Evolutionary conservation across 768 basidiomycete species (phyloP).

Genomic region (Tylopilus balloui): DNA sequence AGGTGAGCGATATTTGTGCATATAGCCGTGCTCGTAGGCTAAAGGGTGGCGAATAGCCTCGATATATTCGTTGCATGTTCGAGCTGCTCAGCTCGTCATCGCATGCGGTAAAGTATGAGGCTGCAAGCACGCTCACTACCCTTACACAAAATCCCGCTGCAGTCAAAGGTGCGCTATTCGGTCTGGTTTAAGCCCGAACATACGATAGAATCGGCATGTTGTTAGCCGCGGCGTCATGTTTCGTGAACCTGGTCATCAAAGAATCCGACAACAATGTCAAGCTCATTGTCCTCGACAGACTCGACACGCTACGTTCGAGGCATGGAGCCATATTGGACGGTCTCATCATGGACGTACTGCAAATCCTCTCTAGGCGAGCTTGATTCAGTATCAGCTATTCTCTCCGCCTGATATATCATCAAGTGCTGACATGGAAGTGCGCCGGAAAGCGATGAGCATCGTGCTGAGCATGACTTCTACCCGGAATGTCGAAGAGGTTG

Average conservation of each 20-base stretch:
- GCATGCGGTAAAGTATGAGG: constrained; percentile 96
- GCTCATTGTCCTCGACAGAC: constrained; percentile 89
- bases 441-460: constrained; percentile 84
- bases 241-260: constrained; percentile 86
- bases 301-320: constrained; percentile 75
- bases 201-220: constrained; percentile 1
- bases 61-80: constrained; percentile 91
- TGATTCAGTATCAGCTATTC: background rate
- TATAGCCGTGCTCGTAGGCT: constrained; percentile 2
- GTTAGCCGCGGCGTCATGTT: constrained; percentile 80
- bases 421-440: constrained; percentile 95
- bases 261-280: constrained; percentile 99
- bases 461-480: constrained; percentile 91
- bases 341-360: constrained; percentile 93
- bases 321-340: constrained; percentile 88
- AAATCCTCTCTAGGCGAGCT: constrained; percentile 73
- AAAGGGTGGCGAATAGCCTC: constrained; percentile 49
- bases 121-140: constrained; percentile 89
- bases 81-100: constrained; percentile 87
- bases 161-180: constrained; percentile 66
- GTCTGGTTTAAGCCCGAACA: background rate
- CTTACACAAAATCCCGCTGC: constrained; percentile 95
- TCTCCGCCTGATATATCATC: background rate
- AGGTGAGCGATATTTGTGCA: constrained; percentile 46
- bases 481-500: constrained; percentile 95